phyloP scores from a whole-genome alignment of 2,329 filamentous ascomycete genomes.

The Neophaeococcomyces aloes region DNA sequence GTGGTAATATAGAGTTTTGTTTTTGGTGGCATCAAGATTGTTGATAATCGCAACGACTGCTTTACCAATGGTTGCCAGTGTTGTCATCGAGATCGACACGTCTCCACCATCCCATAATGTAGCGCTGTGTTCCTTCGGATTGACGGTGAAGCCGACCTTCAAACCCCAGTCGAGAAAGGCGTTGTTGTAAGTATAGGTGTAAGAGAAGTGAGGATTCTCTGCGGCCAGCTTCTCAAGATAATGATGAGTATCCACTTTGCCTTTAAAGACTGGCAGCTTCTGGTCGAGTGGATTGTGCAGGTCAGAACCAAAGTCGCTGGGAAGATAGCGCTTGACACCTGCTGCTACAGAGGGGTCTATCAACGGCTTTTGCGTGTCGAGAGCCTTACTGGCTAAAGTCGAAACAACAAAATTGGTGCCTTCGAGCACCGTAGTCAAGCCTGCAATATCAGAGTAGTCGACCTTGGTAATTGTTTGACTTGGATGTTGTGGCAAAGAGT shows the following conservation, averaged over 20 bases:
- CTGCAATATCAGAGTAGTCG: constrained; percentile 19
- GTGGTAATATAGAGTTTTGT: constrained; percentile 40
- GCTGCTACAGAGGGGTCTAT: constrained; percentile 26
- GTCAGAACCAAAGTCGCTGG: constrained; percentile 30
- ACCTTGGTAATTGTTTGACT: constrained; percentile 9
- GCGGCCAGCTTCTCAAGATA: constrained; percentile 21
- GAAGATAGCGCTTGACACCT: constrained; percentile 26
- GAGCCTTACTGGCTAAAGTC: constrained; percentile 4
- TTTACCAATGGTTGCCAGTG: constrained; percentile 37
- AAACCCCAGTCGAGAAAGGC: constrained; percentile 27
- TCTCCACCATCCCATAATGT: constrained; percentile 44
- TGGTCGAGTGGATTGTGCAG: constrained; percentile 20
- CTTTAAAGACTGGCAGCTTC: constrained; percentile 24
- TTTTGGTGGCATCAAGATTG: constrained; percentile 43
- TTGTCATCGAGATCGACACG: constrained; percentile 38
- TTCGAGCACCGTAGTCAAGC: constrained; percentile 17
- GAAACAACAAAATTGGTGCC: constrained; percentile 20
- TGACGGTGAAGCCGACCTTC: constrained; percentile 34
- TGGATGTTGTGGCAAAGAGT: background rate
- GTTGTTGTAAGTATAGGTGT: constrained; percentile 25
- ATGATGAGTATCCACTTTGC: constrained; percentile 25
- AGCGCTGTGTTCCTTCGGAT: constrained; percentile 33
- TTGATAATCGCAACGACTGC: constrained; percentile 41
- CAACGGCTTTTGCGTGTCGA: constrained; percentile 16
- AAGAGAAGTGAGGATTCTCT: constrained; percentile 22